These are phyloP conservation scores for Linum usitatissimum DNA, from an alignment of 345 rosid genomes.

Conservation along the genomic window DNA sequence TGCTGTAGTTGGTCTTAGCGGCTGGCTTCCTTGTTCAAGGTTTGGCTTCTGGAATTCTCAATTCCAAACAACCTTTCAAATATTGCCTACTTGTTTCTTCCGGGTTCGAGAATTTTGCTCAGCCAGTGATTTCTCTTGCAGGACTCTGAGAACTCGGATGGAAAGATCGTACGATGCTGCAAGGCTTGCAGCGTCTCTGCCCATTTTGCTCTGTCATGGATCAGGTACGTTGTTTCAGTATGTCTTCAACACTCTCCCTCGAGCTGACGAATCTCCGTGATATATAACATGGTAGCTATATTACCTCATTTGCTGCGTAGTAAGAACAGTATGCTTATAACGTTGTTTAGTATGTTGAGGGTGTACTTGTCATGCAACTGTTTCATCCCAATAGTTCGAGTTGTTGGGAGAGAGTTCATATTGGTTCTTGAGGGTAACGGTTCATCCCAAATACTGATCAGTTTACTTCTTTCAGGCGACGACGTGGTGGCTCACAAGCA, in stretches of 20 bases:
- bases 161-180: constrained; percentile 42
- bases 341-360: no score
- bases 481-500: constrained; percentile 50
- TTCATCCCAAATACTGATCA: not conserved
- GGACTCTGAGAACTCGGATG: constrained; percentile 45
- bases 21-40: constrained; percentile 71
- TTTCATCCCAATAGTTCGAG: no score
- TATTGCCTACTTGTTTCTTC: not conserved
- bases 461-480: constrained; percentile 32
- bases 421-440: no score
- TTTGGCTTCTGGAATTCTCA: constrained; percentile 9
- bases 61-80: not conserved
- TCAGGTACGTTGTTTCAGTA: constrained; percentile 23
- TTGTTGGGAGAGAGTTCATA: no score
- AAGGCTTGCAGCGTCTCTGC: constrained; percentile 50
- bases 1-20: constrained; percentile 53
- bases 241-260: not conserved
- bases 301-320: no score
- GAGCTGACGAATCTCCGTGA: not conserved
- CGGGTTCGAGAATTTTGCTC: not conserved
- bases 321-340: no score
- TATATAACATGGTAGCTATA: no score
- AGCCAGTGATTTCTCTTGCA: constrained; percentile 17
- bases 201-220: constrained; percentile 51
- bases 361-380: no score